Conservation (phyloP, 371 early-diverging fungal species). For the Actinomucor elegans region DNA sequence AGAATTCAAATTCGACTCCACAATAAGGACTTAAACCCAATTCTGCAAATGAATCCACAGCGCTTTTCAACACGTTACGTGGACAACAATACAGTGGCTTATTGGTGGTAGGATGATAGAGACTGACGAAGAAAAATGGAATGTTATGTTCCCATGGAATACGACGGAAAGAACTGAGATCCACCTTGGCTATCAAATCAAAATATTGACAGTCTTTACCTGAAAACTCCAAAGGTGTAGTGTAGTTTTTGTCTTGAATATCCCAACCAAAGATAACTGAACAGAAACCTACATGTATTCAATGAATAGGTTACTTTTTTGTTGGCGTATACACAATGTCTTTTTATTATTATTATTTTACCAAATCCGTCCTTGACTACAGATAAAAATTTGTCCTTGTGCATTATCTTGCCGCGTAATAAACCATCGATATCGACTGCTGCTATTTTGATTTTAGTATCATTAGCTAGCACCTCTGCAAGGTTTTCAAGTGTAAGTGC, state of each 20-base stretch:
- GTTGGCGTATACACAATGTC: background rate
- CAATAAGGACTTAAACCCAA: slow-evolving; percentile 60
- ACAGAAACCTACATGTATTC: slow-evolving; percentile 65
- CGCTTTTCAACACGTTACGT: slow-evolving; percentile 59
- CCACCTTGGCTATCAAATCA: slow-evolving; percentile 73
- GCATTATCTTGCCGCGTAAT: slow-evolving; percentile 74
- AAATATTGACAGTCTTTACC: slow-evolving; percentile 48
- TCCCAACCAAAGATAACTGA: slow-evolving; percentile 89
- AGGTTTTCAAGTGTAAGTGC: slow-evolving; percentile 32
- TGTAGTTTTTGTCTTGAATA: slow-evolving; percentile 60
- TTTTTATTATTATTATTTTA: slow-evolving; percentile 10
- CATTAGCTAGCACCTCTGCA: slow-evolving; percentile 35
- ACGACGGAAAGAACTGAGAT: slow-evolving; percentile 64
- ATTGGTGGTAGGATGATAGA: slow-evolving; percentile 56
- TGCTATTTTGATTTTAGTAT: slow-evolving; percentile 56
- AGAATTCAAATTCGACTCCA: slow-evolving; percentile 85
- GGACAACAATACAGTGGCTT: slow-evolving; percentile 70
- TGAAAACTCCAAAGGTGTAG: slow-evolving; percentile 23
- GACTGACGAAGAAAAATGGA: slow-evolving; percentile 74
- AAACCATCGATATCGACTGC: slow-evolving; percentile 82
- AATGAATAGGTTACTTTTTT: background rate
- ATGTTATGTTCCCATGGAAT: slow-evolving; percentile 80
- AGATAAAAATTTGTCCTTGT: slow-evolving; percentile 67
- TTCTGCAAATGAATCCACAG: slow-evolving; percentile 42
- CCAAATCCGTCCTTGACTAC: slow-evolving; percentile 73